Conservation (phyloP, 176 grass and related monocot genomes). For the Carex cristatella region DNA sequence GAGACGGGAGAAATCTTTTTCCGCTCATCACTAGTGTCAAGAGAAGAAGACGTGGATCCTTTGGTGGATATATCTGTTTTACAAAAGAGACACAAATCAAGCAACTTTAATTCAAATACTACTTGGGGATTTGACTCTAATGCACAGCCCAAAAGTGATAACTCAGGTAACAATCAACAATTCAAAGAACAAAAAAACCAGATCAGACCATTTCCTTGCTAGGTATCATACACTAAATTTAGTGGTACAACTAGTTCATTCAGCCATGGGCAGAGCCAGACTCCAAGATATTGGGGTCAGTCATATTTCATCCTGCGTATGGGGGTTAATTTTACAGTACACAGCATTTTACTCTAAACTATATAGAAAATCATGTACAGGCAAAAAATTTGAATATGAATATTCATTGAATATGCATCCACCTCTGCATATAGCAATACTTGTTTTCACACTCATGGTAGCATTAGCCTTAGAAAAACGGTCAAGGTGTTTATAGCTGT, state of each 20-base stretch:
- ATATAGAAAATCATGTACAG: no score
- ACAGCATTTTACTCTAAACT: no score
- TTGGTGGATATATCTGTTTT: constrained; percentile 29
- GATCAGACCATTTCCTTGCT: not conserved
- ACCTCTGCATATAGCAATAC: not conserved
- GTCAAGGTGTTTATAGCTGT: not conserved
- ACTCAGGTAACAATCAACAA: no score
- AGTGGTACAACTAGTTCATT: not conserved
- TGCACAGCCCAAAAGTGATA: no score
- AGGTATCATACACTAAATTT: not conserved
- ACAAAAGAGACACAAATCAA: constrained; percentile 2
- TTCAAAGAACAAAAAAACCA: not conserved
- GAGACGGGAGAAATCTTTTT: constrained; percentile 39
- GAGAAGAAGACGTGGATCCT: constrained; percentile 28
- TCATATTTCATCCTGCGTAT: no score
- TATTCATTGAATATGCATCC: no score
- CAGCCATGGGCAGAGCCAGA: no score
- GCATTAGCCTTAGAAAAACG: not conserved
- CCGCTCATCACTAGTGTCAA: constrained; percentile 30
- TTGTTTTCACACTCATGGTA: constrained; percentile 2
- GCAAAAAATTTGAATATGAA: no score
- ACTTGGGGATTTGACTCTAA: no score
- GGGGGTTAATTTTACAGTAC: no score
- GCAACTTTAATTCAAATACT: no score
- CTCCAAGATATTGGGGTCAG: no score